A percentile compares a stretch with the other conserved stretches of the same genome.
These are phyloP conservation scores for Leptographium radiaticola DNA, from an alignment of 2,329 filamentous ascomycete genomes.

Conservation along the genomic window DNA sequence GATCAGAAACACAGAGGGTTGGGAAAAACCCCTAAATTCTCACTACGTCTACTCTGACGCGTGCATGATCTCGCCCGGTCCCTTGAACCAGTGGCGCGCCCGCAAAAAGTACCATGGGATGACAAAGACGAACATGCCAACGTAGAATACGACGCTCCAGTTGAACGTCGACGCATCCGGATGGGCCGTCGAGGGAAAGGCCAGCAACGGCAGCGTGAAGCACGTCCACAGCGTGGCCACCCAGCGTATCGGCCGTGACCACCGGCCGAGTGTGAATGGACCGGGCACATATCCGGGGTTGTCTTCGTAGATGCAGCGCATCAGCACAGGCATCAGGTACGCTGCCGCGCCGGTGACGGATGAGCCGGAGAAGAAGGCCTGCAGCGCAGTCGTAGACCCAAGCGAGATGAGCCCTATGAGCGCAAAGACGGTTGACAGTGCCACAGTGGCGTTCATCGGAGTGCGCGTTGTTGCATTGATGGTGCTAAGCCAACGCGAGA, in stretches of 20 bases:
- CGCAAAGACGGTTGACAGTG: conserved; percentile 1
- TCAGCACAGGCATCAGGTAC: conserved; percentile 4
- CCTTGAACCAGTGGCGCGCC: conserved; percentile 2
- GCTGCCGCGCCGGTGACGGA: conserved; percentile 1
- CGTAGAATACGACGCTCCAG: conserved; percentile 5
- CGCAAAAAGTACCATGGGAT: conserved; percentile 2
- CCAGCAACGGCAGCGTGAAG: conserved; percentile 2
- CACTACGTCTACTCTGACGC: no score
- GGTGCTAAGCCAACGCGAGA: not conserved
- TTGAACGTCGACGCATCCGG: conserved; percentile 3
- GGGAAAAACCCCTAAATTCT: not conserved
- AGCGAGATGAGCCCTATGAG: conserved; percentile 4
- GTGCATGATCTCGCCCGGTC: not conserved
- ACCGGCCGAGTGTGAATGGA: not conserved
- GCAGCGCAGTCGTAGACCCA: not conserved
- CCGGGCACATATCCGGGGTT: conserved; percentile 2
- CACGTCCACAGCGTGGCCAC: not conserved
- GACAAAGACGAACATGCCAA: not conserved
- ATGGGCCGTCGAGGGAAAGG: conserved; percentile 1
- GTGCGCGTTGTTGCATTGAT: not conserved
- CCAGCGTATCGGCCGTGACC: conserved; percentile 1
- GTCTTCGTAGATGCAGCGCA: conserved; percentile 4
- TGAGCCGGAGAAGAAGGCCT: conserved; percentile 4
- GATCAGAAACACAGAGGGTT: not conserved
- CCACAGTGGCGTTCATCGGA: conserved; percentile 1